Evolutionary conservation across 192 early-diverging fungal species (phyloP), one percentile per base, ranked within the genome.

Genomic region (Backusella westeae): DNA sequence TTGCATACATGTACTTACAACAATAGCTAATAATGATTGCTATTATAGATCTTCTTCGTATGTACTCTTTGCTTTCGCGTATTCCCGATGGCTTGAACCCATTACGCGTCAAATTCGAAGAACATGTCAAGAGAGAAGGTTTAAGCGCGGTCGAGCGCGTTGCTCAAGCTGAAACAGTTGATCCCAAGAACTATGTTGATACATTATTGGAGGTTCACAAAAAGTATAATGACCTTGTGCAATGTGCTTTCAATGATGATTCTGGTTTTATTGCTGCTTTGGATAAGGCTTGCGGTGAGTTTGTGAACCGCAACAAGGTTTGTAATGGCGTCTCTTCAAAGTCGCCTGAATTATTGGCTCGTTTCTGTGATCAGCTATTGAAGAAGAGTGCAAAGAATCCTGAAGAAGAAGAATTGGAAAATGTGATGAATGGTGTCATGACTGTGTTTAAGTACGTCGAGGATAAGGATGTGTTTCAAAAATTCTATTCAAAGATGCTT

Each of bases 401-500:
- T 0, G 94, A 96, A 46, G 89, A 90, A 76, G 79, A 81, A 38
- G 78, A 81, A 67, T 84, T 90, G 23, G 56, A 79, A 67, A 82
- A 79, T 77, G 80, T 86, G 19, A 66, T 79, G 67, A 74, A 46
- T 38, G 52, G 53, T 10, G 34, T 35, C 91, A 96, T 99, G 88
- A 97, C 92, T 2, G 90, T 99, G 19, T 98, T 96, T 85, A 95
- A 96, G 81, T 99, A 95, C 80, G 90, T 99, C 39, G 96, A 96
- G 75, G 96, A 97, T 87, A 94, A 96, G 82, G 98, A 99, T 80
- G 95, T 99, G 36, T 99, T 98, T 87, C 97, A 98, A 82, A 96
- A 97, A 83, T 96, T 97, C 71, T 99, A 99, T 84, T 91, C 92
- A 52, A 95, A 93, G 81, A 93, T 93, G 87, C 83, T 99, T 77